Conservation (phyloP, 129 eudicot species). For the Chrysanthemum makinoi region DNA sequence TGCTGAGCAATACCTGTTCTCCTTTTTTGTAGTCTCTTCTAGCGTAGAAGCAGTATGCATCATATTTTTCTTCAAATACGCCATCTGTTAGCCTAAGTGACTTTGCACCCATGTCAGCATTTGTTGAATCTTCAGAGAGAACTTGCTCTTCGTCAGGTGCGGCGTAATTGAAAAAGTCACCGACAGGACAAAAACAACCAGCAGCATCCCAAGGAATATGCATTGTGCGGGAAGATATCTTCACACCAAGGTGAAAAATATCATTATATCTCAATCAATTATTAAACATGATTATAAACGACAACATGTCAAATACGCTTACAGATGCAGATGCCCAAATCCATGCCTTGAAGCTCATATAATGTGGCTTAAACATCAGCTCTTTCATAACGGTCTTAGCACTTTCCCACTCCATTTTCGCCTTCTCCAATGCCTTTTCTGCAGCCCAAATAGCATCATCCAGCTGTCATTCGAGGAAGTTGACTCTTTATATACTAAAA, state of each 20-base stretch:
- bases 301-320: constrained; percentile 28
- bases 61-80: constrained; percentile 59
- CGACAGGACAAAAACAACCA: constrained; percentile 96
- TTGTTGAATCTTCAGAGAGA: constrained; percentile 20
- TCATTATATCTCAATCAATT: constrained; percentile 13
- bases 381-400: constrained; percentile 54
- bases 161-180: constrained; percentile 87
- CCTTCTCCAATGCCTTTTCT: constrained; percentile 59
- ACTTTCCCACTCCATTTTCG: constrained; percentile 60
- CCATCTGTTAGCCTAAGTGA: constrained; percentile 74
- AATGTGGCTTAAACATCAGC: constrained; percentile 58
- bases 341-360: constrained; percentile 77
- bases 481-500: background rate
- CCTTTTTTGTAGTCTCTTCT: constrained; percentile 58
- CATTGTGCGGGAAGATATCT: constrained; percentile 98
- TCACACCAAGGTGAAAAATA: constrained; percentile 6
- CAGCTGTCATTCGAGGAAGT: constrained; percentile 41
- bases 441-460: constrained; percentile 93
- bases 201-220: constrained; percentile 94
- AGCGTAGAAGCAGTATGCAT: constrained; percentile 81
- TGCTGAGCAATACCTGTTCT: constrained; percentile 65
- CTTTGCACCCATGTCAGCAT: constrained; percentile 29
- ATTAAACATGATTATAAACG: background rate
- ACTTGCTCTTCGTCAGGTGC: constrained; percentile 73
- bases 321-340: constrained; percentile 97